phyloP scores from a whole-genome alignment of 2,329 filamentous ascomycete species.

The Colletotrichum salicis region DNA sequence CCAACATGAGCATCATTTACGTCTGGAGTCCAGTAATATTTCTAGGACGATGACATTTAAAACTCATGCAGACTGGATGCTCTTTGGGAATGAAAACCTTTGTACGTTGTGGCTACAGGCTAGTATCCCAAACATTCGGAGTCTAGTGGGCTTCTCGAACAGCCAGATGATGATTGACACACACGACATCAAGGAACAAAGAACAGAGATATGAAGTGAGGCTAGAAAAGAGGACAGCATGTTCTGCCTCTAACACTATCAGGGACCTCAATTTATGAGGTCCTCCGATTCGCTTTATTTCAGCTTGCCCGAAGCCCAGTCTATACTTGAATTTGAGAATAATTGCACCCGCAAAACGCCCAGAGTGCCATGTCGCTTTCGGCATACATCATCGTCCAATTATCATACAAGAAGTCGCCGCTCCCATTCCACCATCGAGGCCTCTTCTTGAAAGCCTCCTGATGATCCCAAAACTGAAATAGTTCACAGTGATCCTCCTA shows the following conservation, averaged over 20 bases:
- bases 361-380: constrained; percentile 29
- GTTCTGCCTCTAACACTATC: constrained; percentile 20
- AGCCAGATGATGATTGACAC: background rate
- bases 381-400: constrained; percentile 33
- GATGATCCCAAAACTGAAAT: background rate
- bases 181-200: background rate
- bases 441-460: constrained; percentile 7
- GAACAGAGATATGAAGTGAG: background rate
- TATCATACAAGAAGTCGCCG: constrained; percentile 36
- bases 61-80: background rate
- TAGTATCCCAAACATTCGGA: background rate
- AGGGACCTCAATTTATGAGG: background rate
- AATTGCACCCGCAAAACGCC: constrained; percentile 34
- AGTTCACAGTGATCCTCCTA: constrained; percentile 3
- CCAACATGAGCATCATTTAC: too few species aligned
- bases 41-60: background rate
- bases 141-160: background rate
- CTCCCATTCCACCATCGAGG: constrained; percentile 10
- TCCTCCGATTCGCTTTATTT: background rate
- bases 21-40: background rate
- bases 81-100: too few species aligned
- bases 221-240: constrained; percentile 18
- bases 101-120: background rate
- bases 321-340: constrained; percentile 30
- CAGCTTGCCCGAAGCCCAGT: constrained; percentile 21